A percentile compares a stretch with the other conserved stretches of the same genome.
Evolutionary conservation across 2,329 filamentous ascomycete species (phyloP).

Genomic region (Raffaelea albimanens): DNA sequence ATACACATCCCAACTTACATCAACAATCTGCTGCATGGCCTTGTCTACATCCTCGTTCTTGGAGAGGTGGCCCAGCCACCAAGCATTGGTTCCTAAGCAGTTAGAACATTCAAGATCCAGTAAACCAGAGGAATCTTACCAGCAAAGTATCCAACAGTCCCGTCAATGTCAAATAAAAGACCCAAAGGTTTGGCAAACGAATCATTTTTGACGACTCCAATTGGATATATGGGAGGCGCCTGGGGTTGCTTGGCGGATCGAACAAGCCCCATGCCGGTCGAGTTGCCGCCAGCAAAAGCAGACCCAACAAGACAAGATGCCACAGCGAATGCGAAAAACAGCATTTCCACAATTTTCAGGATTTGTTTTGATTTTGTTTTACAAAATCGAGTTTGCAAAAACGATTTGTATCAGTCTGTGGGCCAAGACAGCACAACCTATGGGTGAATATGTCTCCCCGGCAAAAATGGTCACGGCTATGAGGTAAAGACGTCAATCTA

Average conservation of each 20-base stretch:
- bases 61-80: constrained; percentile 11
- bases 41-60: constrained; percentile 10
- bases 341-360: too few relatives aligned
- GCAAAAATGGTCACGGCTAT: too few relatives aligned
- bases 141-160: constrained; percentile 9
- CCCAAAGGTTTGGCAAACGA: constrained; percentile 8
- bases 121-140: not conserved
- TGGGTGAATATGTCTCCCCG: too few relatives aligned
- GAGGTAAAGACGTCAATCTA: too few relatives aligned
- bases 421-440: too few relatives aligned
- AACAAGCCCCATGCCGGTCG: not conserved
- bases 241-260: constrained; percentile 2
- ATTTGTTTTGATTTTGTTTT: too few relatives aligned
- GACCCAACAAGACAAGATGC: not conserved
- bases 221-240: constrained; percentile 5
- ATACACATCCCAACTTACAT: constrained; percentile 5
- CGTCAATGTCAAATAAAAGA: constrained; percentile 10
- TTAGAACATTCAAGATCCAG: not conserved
- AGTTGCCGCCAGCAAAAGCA: not conserved
- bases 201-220: constrained; percentile 5
- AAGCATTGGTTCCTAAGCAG: constrained; percentile 10
- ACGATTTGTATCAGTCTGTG: too few relatives aligned
- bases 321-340: too few relatives aligned
- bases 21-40: constrained; percentile 9
- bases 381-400: too few relatives aligned